Evolutionary conservation across 441 rosid genomes (phyloP).

Genomic region (Brassica hybrid): DNA sequence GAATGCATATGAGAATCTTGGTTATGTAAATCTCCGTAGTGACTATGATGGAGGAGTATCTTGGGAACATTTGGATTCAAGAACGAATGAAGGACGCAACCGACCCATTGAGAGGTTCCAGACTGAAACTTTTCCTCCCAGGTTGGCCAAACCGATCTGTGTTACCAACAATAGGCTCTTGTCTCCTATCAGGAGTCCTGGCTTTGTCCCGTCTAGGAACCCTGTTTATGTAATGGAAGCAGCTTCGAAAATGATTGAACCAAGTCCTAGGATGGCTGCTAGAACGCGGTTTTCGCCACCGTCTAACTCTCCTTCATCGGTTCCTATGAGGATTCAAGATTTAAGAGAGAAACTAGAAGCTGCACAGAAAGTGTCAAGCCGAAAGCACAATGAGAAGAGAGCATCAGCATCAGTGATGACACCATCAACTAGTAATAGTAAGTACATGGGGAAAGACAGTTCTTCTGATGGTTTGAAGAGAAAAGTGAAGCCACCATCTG

Average conservation of each 20-base stretch:
- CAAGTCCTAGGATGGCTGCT: constrained; percentile 58
- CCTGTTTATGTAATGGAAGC: constrained; percentile 76
- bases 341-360: constrained; percentile 81
- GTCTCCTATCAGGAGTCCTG: constrained; percentile 62
- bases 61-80: constrained; percentile 51
- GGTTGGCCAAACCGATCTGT: constrained; percentile 70
- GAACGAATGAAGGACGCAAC: constrained; percentile 48
- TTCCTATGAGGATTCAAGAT: constrained; percentile 69
- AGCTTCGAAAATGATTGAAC: constrained; percentile 80
- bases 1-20: constrained; percentile 52
- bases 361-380: constrained; percentile 55
- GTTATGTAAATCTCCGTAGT: constrained; percentile 31
- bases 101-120: constrained; percentile 79
- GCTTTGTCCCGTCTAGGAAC: constrained; percentile 59
- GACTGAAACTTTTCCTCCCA: constrained; percentile 77
- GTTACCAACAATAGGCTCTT: constrained; percentile 60
- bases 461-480: constrained; percentile 52
- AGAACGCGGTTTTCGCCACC: constrained; percentile 49
- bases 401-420: constrained; percentile 24
- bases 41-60: constrained; percentile 45
- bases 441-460: constrained; percentile 45
- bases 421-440: constrained; percentile 39
- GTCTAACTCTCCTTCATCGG: constrained; percentile 57
- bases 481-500: constrained; percentile 54
- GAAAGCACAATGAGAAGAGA: constrained; percentile 43